Conservation (phyloP, 2,329 filamentous ascomycete species). For the Aspergillus thermomutatus region DNA sequence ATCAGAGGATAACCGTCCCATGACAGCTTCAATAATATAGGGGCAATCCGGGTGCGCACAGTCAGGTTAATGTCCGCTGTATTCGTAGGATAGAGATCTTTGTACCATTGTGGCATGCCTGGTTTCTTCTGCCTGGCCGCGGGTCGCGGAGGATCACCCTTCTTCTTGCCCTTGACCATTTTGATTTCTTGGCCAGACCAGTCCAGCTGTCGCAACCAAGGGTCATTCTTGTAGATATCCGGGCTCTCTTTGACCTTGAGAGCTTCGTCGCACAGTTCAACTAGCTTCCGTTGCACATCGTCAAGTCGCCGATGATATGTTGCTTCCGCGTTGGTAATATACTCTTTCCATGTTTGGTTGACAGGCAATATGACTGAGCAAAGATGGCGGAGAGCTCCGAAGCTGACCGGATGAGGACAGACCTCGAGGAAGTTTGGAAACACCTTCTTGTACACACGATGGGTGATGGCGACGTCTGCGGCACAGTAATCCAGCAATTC, state of each 20-base stretch:
- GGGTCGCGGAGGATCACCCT: constrained; percentile 72
- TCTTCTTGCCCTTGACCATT: constrained; percentile 89
- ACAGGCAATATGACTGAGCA: constrained; percentile 90
- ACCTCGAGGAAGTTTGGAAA: constrained; percentile 85
- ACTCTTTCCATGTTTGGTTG: constrained; percentile 80
- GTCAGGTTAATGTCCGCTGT: constrained; percentile 68
- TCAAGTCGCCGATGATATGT: constrained; percentile 75
- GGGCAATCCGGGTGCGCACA: constrained; percentile 82
- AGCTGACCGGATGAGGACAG: constrained; percentile 96
- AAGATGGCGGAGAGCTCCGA: constrained; percentile 88
- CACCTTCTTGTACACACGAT: constrained; percentile 89
- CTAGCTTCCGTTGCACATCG: constrained; percentile 72
- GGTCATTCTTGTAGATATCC: constrained; percentile 70
- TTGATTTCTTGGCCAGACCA: constrained; percentile 92
- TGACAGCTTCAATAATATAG: constrained; percentile 74
- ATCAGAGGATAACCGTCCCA: constrained; percentile 89
- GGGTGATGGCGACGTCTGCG: constrained; percentile 87
- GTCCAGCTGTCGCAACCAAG: constrained; percentile 90
- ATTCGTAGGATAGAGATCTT: constrained; percentile 73
- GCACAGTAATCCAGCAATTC: constrained; percentile 91
- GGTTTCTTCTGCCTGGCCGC: constrained; percentile 86
- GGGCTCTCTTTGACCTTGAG: constrained; percentile 67
- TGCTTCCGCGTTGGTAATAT: constrained; percentile 77
- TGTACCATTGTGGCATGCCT: constrained; percentile 95
- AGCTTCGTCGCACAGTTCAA: constrained; percentile 72